Base-by-base conservation (phyloP, 805 yeast species). In the Schwanniomyces occidentalis region DNA sequence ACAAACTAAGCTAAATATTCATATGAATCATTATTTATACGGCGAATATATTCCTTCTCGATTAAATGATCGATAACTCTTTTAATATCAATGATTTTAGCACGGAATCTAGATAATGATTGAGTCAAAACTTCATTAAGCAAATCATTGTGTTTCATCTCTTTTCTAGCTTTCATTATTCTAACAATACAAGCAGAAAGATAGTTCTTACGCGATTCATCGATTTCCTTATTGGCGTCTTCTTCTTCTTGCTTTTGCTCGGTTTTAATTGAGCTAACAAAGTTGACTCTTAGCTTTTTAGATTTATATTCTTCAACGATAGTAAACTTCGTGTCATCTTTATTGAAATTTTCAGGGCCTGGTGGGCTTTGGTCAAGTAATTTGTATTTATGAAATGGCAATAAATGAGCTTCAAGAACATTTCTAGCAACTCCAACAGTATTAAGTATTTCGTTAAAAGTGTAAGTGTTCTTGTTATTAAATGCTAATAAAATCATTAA, bases 181-280 rank as follows among this genome's bases (percentile, higher is more conserved):
- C 99, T 76, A 24, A 91, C 98, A 62, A 93, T 88, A 52, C 95
- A 86, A 2, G 98, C 96, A 54, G 88, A 86, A 49, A 93, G 70
- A 63, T 82, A 82, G 54, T 85, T 80, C 62, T 83, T 84, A 55
- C 96, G 77, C 41, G 89, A 89, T 51, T 88, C 93, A 50, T 82
- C 88, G 31, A 91, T 79, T 53, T 89, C 95, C 57, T 78, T 81
- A 46, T 78, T 82, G 2, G 89, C 75, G 38, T 83, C 88, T 22
- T 80, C 87, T 21, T 75, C 69, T 46, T 87, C 96, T 42, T 74
- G 83, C 47, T 73, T 76, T 33, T 75, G 74, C 48, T 82, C 90
- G 19, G 72, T 63, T 49, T 75, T 76, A 25, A 78, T 73, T 32
- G 76, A 65, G 71, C 63, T 63, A 76, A 73, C 74, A 52, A 95